phyloP scores from a whole-genome alignment of 257 asterid genomes.

The Nicotiana otophora region DNA sequence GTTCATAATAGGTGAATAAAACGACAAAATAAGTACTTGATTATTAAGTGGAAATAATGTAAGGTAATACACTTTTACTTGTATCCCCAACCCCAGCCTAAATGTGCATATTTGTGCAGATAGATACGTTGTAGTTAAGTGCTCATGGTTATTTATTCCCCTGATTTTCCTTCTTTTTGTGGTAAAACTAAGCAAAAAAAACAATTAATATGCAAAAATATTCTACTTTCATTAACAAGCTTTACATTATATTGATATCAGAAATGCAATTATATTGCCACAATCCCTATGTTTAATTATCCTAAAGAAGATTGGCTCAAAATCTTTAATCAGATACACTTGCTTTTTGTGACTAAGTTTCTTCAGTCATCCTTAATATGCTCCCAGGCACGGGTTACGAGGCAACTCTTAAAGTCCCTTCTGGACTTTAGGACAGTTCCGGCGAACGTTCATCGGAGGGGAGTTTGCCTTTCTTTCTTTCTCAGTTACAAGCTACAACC shows the following conservation, averaged over 20 bases:
- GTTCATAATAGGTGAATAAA: neutral
- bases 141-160: neutral
- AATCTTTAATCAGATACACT: neutral
- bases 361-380: neutral
- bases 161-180: neutral
- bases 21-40: neutral
- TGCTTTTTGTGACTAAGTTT: neutral
- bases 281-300: neutral
- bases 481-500: no score
- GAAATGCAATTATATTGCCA: neutral
- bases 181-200: neutral
- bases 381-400: no score
- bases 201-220: neutral
- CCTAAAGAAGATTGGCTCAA: neutral
- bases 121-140: neutral
- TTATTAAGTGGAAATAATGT: neutral
- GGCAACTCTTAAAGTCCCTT: no score
- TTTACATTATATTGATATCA: neutral
- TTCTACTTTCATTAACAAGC: neutral
- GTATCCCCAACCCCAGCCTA: neutral
- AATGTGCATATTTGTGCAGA: neutral
- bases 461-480: no score
- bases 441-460: no score
- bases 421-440: no score
- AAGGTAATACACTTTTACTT: neutral